Evolutionary conservation across 1,284 basidiomycete genomes (phyloP), one percentile per base, ranked within the genome.

Genomic region (Porogramme epimiltina): DNA sequence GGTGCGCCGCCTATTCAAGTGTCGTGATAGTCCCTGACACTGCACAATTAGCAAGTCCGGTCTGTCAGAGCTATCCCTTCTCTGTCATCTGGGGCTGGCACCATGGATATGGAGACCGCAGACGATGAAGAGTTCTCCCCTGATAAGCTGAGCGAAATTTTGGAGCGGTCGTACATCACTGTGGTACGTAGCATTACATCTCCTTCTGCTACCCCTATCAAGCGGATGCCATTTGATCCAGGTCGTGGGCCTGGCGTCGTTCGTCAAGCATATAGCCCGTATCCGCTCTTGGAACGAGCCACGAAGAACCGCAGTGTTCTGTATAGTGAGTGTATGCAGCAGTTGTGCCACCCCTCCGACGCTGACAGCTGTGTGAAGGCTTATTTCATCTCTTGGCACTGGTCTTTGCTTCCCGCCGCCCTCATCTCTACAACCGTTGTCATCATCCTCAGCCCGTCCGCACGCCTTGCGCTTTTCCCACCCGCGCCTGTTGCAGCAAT

Each of bases 281-380:
- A 56, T 84, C 4, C 73, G 77, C 28, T 75, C 74, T 0, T 83
- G 81, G 81, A 70, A 74, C 54, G 80, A 82, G 60, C 66, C 72
- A 2, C 55, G 62, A 24, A 65, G 81, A 3, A 80, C 79, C 1
- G 62, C 62, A 6, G 54, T 63, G 3, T 83, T 76, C 58, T 71
- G 70, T 43, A 58, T 62, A 0, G 71, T 72, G 41, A 47, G 70
- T 58, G 1, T 34, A 31, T 13, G 13, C 28, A 31, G 8, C 28
- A 6, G 13, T 37, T 10, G 5, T 16, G 5, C 34, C n/a, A 5
- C n/a, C n/a, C 34, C 5, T 9, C 8, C n/a, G 9, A 16, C 34
- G 34, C 34, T n/a, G 34, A 34, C 16, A 42, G 20, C 6, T 15
- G 1, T 9, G 4, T 11, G 2, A 44, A 75, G 60, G 67, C 68